Evolutionary conservation across 1,139 yeast genomes (phyloP).

Genomic region (Yamadazyma dendronema): DNA sequence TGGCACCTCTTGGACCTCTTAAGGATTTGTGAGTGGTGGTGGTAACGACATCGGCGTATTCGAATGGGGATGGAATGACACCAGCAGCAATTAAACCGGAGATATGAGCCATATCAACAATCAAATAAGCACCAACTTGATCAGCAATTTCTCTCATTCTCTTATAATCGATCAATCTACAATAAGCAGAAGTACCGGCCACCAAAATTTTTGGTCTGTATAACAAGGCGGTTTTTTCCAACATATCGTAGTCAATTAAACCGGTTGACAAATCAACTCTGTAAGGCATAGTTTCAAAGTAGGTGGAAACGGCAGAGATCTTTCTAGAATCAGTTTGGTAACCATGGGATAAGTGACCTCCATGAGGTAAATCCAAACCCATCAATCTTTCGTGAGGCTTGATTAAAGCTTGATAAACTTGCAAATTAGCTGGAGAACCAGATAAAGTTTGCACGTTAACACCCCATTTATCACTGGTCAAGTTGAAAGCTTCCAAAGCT

Average conservation of each 20-base stretch:
- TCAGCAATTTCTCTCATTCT: slow-evolving; percentile 97
- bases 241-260: slow-evolving; percentile 89
- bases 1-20: slow-evolving; percentile 99
- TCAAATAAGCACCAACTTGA: slow-evolving; percentile 91
- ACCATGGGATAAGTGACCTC: slow-evolving; percentile 98
- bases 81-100: slow-evolving; percentile 96
- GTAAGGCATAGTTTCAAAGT: slow-evolving; percentile 98
- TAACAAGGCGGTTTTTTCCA: slow-evolving; percentile 83
- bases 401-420: slow-evolving; percentile 92
- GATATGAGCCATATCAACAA: slow-evolving; percentile 98
- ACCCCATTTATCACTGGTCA: slow-evolving; percentile 89
- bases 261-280: slow-evolving; percentile 91
- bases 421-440: slow-evolving; percentile 97
- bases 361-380: slow-evolving; percentile 97
- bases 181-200: slow-evolving; percentile 98
- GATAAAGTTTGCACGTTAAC: slow-evolving; percentile 95
- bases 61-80: slow-evolving; percentile 94
- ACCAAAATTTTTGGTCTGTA: slow-evolving; percentile 95
- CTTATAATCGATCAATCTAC: slow-evolving; percentile 91
- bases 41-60: slow-evolving; percentile 94
- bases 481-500: slow-evolving; percentile 82
- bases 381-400: slow-evolving; percentile 93
- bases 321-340: slow-evolving; percentile 95
- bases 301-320: slow-evolving; percentile 93
- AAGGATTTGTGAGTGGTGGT: slow-evolving; percentile 97